Conservation (phyloP, 768 basidiomycete species). For the Udeniomyces megalosporus region DNA sequence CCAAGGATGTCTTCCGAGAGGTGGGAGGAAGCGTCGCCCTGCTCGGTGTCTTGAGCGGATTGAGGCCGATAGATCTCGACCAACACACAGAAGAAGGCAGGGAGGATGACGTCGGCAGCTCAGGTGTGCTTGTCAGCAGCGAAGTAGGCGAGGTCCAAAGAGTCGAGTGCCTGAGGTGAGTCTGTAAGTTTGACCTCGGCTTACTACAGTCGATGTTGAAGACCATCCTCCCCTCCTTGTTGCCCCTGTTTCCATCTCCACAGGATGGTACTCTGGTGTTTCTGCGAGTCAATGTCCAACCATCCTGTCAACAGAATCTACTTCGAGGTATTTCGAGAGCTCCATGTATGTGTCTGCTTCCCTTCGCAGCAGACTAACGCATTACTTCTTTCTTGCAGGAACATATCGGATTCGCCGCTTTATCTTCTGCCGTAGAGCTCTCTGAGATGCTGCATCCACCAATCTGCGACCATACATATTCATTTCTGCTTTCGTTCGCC, state of each 20-base stretch:
- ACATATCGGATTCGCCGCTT: slow-evolving; percentile 48
- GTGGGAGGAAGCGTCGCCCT: slow-evolving; percentile 64
- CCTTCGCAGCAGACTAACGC: slow-evolving; percentile 49
- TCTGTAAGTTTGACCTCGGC: not conserved
- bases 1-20: slow-evolving; percentile 63
- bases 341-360: slow-evolving; percentile 38
- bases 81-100: too few relatives aligned
- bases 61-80: slow-evolving; percentile 28
- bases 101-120: slow-evolving; percentile 10
- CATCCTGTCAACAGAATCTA: not conserved
- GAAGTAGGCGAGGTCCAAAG: slow-evolving; percentile 24
- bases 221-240: not conserved
- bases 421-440: slow-evolving; percentile 43
- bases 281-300: slow-evolving; percentile 5
- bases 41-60: slow-evolving; percentile 52
- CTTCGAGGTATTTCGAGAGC: not conserved
- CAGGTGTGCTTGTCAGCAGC: slow-evolving; percentile 28
- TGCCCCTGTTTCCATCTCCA: not conserved
- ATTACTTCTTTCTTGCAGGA: slow-evolving; percentile 28
- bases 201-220: slow-evolving; percentile 35
- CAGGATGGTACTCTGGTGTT: slow-evolving; percentile 12
- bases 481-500: slow-evolving; percentile 51
- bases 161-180: slow-evolving; percentile 4
- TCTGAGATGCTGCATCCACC: slow-evolving; percentile 36
- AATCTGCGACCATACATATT: slow-evolving; percentile 43